phyloP scores from a whole-genome alignment of 2,329 filamentous ascomycete genomes.

The Cylindrodendrum hubeiense region DNA sequence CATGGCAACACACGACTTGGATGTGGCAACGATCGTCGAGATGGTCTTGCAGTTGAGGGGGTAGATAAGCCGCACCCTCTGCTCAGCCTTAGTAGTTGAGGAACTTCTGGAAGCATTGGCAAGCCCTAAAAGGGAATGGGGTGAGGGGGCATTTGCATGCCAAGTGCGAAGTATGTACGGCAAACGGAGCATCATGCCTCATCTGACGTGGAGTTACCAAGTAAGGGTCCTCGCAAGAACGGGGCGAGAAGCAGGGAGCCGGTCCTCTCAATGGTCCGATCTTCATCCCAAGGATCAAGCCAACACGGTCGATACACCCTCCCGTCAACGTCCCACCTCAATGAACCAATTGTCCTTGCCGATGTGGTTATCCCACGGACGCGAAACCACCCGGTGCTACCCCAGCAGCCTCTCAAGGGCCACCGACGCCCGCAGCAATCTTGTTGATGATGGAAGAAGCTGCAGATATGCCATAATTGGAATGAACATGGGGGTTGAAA shows the following conservation, averaged over 20 bases:
- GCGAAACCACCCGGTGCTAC: not conserved
- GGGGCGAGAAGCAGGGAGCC: not conserved
- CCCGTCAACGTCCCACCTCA: not conserved
- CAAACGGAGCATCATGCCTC: not conserved
- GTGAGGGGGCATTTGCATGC: not conserved
- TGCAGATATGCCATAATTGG: conserved; percentile 18
- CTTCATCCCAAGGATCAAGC: not conserved
- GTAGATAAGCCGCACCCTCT: conserved; percentile 2
- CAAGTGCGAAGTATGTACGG: not conserved
- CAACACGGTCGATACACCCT: no score
- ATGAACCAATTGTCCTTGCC: not conserved
- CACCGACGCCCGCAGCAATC: conserved; percentile 15
- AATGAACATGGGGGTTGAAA: not conserved
- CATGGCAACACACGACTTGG: not conserved
- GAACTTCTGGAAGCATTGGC: conserved; percentile 11
- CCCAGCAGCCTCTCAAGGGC: conserved; percentile 2
- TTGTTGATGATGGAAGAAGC: not conserved
- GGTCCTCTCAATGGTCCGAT: not conserved
- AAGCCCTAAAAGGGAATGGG: not conserved
- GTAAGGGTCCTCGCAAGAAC: not conserved
- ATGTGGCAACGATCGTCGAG: conserved; percentile 14
- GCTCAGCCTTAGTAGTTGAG: not conserved
- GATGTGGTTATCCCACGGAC: not conserved
- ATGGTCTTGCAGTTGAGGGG: not conserved
- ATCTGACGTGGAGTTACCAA: no score